Evolutionary conservation across 768 basidiomycete species (phyloP).

Genomic region (Mycena vitilis): DNA sequence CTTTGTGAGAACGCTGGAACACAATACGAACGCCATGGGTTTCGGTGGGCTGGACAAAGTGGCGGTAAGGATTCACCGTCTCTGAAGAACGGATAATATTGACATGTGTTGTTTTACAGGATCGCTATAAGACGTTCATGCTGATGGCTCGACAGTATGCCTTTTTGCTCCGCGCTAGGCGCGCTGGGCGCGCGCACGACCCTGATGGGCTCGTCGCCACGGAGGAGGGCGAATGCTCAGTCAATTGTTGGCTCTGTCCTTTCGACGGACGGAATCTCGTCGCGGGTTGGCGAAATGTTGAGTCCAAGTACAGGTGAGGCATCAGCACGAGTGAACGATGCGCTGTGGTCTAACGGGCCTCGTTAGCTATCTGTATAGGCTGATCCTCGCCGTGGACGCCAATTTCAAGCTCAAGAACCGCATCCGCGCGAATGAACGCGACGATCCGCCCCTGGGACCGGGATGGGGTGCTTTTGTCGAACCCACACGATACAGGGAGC

Average conservation of each 20-base stretch:
- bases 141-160: background rate
- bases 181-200: background rate
- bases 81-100: background rate
- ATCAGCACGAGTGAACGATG: background rate
- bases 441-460: background rate
- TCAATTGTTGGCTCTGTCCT: background rate
- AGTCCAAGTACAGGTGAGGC: background rate
- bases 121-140: background rate
- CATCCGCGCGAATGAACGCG: background rate
- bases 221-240: background rate
- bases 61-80: background rate
- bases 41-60: background rate
- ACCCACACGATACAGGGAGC: no score
- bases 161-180: background rate
- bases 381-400: background rate
- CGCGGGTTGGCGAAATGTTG: background rate
- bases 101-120: background rate
- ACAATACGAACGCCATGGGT: background rate
- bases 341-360: background rate
- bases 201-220: background rate
- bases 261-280: background rate
- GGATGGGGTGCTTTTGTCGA: no score
- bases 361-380: background rate
- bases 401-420: conserved; percentile 8
- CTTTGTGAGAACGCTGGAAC: background rate